Conservation (phyloP, 1,139 yeast species). For the Debaryomyces sp. region DNA sequence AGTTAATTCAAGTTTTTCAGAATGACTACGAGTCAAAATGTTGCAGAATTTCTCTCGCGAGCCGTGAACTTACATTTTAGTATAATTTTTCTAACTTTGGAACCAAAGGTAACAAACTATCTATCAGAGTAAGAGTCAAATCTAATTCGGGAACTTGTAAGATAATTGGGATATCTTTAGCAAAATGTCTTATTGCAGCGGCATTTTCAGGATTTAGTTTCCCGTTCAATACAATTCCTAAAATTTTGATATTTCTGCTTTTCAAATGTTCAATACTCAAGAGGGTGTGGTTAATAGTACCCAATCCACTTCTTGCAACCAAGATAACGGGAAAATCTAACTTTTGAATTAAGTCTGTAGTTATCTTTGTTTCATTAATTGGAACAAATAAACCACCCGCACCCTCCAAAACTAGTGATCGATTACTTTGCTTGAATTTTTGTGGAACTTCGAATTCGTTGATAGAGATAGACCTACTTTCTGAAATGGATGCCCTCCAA, state of each 20-base stretch:
- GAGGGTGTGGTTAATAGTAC: slow-evolving; percentile 32
- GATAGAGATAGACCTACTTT: slow-evolving; percentile 14
- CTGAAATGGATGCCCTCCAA: slow-evolving; percentile 24
- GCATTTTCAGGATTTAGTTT: slow-evolving; percentile 21
- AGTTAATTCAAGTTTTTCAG: not conserved
- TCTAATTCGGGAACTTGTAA: slow-evolving; percentile 9
- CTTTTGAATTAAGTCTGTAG: slow-evolving; percentile 23
- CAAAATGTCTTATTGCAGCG: slow-evolving; percentile 15
- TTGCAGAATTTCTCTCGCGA: not conserved
- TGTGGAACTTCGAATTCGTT: slow-evolving; percentile 19
- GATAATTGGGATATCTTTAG: slow-evolving; percentile 9
- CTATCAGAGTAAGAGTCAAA: not conserved
- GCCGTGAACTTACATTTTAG: not conserved
- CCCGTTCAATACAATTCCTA: slow-evolving; percentile 29
- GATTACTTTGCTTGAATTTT: not conserved
- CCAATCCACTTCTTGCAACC: slow-evolving; percentile 30
- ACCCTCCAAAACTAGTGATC: slow-evolving; percentile 29
- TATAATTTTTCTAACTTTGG: slow-evolving; percentile 5
- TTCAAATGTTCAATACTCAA: slow-evolving; percentile 25
- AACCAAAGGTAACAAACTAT: slow-evolving; percentile 2
- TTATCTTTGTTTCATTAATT: slow-evolving; percentile 21
- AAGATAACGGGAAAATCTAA: slow-evolving; percentile 23
- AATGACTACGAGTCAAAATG: slow-evolving; percentile 5
- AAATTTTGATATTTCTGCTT: slow-evolving; percentile 15
- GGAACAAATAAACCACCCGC: slow-evolving; percentile 35